phyloP scores from a whole-genome alignment of 2,329 filamentous ascomycete species.

The Scleromitrula shiraiana region DNA sequence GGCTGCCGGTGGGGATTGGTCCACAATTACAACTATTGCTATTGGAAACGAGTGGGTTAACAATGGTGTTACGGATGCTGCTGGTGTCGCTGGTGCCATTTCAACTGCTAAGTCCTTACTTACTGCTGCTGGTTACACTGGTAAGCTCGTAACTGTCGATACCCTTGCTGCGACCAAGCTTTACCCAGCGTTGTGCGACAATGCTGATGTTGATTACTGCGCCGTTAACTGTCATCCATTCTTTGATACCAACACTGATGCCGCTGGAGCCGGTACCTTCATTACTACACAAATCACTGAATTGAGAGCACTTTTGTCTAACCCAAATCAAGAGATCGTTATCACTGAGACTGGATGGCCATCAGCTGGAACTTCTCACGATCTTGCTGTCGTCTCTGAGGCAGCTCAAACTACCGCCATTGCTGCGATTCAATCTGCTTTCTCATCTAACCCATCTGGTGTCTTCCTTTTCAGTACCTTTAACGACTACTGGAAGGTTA shows the following conservation, averaged over 20 bases:
- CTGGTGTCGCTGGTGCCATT: slow-evolving; percentile 51
- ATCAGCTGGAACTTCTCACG: slow-evolving; percentile 56
- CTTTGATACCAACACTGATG: slow-evolving; percentile 59
- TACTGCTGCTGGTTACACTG: slow-evolving; percentile 55
- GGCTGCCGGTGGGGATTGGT: slow-evolving; percentile 55
- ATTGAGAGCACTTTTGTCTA: slow-evolving; percentile 36
- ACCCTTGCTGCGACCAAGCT: slow-evolving; percentile 61
- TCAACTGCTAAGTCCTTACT: slow-evolving; percentile 49
- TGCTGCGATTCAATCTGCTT: slow-evolving; percentile 52
- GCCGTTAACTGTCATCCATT: slow-evolving; percentile 79
- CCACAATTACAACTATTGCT: slow-evolving; percentile 58
- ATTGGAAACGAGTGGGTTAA: slow-evolving; percentile 80
- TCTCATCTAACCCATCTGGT: slow-evolving; percentile 40
- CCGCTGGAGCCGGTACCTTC: slow-evolving; percentile 59
- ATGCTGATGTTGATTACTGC: slow-evolving; percentile 58
- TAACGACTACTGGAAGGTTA: slow-evolving; percentile 72
- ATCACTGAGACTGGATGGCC: slow-evolving; percentile 87
- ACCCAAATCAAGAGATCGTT: slow-evolving; percentile 50
- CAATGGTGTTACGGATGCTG: slow-evolving; percentile 44
- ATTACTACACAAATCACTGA: slow-evolving; percentile 46
- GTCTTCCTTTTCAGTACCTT: slow-evolving; percentile 72
- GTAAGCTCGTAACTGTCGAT: slow-evolving; percentile 72
- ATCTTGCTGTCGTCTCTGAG: slow-evolving; percentile 58
- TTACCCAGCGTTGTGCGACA: slow-evolving; percentile 62
- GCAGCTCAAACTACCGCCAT: slow-evolving; percentile 61